Evolutionary conservation across 2,329 filamentous ascomycete species (phyloP), one percentile per base, ranked within the genome.

Genomic region (Claviceps paspali): DNA sequence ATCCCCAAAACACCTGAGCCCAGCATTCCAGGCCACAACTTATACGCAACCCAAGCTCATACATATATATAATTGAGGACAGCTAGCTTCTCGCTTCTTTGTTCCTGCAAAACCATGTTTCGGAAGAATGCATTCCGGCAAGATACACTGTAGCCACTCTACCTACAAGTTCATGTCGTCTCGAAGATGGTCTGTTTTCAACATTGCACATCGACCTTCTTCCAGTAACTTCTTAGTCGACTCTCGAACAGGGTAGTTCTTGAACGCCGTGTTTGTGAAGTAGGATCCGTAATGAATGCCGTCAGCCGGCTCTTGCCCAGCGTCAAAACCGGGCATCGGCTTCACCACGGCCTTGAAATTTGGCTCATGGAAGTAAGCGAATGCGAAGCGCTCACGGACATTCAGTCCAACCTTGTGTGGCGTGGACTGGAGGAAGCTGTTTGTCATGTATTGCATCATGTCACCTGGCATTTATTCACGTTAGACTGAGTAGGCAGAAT

Each of bases 301-400:
- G n/a, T 60, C 54, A 5, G 41, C 33, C 2, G 49, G 49, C 17
- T 47, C 43, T 35, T 54, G 50, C 3, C 53, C 49, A 6, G 35
- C 51, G 6, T 58, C 47, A 39, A 59, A 63, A 3, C 57, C 59
- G 0, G 53, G 51, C 6, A 68, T 49, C 1, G 65, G 63, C 45
- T 57, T 59, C 11, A 65, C 40, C 8, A 65, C 56, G 1, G 63
- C 53, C 15, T 60, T 55, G 45, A 69, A 68, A 47, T 59, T 65
- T 17, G 64, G 65, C 49, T 68, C 65, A 41, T 68, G 65, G 47
- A 68, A 68, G 45, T 68, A 68, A 5, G 64, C 65, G 44, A 67
- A 65, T 0, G 64, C 31, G 8, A 33, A 67, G 4, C 65, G 57
- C 46, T 68, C 63, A 4, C 52, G 47, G 1, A 54, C 62, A 47